These are phyloP conservation scores for Fonsecaea multimorphosa DNA, from an alignment of 2,329 filamentous ascomycete species.

Conservation along the genomic window DNA sequence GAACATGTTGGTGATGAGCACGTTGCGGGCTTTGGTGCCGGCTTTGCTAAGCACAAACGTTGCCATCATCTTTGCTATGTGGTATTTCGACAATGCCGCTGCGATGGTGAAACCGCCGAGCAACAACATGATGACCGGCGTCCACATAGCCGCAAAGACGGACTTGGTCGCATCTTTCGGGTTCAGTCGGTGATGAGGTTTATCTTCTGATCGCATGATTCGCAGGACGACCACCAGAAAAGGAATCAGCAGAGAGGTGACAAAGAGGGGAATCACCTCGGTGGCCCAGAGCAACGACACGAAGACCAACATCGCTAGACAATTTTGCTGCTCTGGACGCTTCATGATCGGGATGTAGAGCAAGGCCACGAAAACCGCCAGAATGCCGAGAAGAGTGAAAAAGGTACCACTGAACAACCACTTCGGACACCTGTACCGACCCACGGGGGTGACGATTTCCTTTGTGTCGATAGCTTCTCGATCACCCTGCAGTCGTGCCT, in stretches of 20 bases:
- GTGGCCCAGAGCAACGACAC: conserved; percentile 96
- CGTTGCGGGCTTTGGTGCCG: conserved; percentile 84
- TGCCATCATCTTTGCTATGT: conserved; percentile 95
- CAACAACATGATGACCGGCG: conserved; percentile 96
- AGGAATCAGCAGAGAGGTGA: conserved; percentile 90
- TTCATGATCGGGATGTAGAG: conserved; percentile 82
- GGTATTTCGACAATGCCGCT: conserved; percentile 93
- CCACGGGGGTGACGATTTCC: conserved; percentile 78
- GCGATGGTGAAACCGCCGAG: conserved; percentile 96
- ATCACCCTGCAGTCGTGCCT: conserved; percentile 81
- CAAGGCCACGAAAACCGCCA: conserved; percentile 75
- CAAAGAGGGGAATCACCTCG: conserved; percentile 95
- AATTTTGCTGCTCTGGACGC: conserved; percentile 90
- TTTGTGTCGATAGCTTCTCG: conserved; percentile 66
- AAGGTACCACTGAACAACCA: conserved; percentile 88
- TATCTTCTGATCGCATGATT: conserved; percentile 79
- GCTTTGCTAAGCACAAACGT: conserved; percentile 96
- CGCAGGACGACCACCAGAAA: conserved; percentile 87
- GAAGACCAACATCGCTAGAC: conserved; percentile 88
- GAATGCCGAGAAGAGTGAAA: conserved; percentile 72
- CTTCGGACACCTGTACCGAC: conserved; percentile 73
- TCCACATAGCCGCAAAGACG: conserved; percentile 98
- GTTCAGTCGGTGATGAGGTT: conserved; percentile 72
- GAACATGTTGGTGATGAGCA: conserved; percentile 97
- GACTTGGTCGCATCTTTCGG: conserved; percentile 80